Conservation (phyloP, 306 rosid species). For the Hylodesmum podocarpum region DNA sequence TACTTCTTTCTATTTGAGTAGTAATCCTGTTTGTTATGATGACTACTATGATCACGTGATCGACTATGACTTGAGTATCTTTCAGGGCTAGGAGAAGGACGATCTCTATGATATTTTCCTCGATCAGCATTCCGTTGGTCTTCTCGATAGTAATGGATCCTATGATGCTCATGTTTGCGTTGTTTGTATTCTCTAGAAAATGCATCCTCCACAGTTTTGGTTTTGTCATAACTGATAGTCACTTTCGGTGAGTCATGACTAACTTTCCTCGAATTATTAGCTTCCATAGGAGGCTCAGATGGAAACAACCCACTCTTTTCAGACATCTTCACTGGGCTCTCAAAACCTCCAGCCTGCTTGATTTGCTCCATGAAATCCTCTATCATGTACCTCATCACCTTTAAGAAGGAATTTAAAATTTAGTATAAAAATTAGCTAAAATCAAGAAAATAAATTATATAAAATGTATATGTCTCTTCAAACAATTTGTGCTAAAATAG, state of each 20-base stretch:
- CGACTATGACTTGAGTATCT: slow-evolving; percentile 40
- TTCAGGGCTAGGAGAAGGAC: slow-evolving; percentile 56
- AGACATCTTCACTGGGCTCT: slow-evolving; percentile 54
- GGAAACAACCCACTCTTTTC: slow-evolving; percentile 39
- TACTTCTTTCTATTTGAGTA: slow-evolving; percentile 37
- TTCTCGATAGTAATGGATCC: slow-evolving; percentile 36
- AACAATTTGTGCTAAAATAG: not conserved
- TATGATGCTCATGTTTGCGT: slow-evolving; percentile 35
- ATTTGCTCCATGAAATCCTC: slow-evolving; percentile 88
- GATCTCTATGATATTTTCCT: slow-evolving; percentile 38
- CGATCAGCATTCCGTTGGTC: slow-evolving; percentile 31
- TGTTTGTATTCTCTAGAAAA: slow-evolving; percentile 36
- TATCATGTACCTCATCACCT: slow-evolving; percentile 82
- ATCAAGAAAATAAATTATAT: not conserved
- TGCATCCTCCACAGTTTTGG: slow-evolving; percentile 33
- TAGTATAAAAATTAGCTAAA: not conserved
- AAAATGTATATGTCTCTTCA: not conserved
- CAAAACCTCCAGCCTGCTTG: slow-evolving; percentile 68
- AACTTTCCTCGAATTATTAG: slow-evolving; percentile 37
- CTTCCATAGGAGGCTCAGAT: slow-evolving; percentile 33
- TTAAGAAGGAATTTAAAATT: slow-evolving; percentile 21
- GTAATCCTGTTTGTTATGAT: slow-evolving; percentile 40
- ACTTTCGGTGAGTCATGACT: slow-evolving; percentile 36
- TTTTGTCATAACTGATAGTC: slow-evolving; percentile 25
- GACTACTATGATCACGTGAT: slow-evolving; percentile 35